Evolutionary conservation across 768 basidiomycete genomes (phyloP).

Genomic region (Phylloporus rhodoxanthus): DNA sequence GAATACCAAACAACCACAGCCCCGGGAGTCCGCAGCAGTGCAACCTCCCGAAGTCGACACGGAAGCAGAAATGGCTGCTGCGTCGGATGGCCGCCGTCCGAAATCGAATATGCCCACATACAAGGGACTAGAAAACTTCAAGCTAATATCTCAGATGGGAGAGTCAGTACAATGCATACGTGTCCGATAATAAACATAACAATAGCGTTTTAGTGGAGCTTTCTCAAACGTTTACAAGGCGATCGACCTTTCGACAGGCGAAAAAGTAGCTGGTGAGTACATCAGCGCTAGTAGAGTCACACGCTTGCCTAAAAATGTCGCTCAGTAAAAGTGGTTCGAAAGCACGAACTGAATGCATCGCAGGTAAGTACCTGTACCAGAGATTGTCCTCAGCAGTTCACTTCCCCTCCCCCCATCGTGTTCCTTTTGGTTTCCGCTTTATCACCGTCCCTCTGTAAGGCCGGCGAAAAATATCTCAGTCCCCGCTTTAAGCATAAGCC

Average conservation of each 20-base stretch:
- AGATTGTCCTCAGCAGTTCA: conserved; percentile 22
- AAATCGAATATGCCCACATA: conserved; percentile 79
- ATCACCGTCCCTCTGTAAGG: conserved; percentile 44
- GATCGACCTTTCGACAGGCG: conserved; percentile 62
- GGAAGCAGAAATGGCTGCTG: conserved; percentile 40
- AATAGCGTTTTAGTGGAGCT: conserved; percentile 58
- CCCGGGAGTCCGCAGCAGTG: conserved; percentile 35
- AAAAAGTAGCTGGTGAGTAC: conserved; percentile 73
- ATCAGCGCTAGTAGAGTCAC: background rate
- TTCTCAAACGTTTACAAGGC: conserved; percentile 99
- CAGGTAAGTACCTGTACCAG: conserved; percentile 60
- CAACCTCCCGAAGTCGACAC: conserved; percentile 25
- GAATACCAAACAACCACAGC: conserved; percentile 29
- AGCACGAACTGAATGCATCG: conserved; percentile 82
- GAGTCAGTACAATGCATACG: conserved; percentile 53
- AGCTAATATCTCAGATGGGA: conserved; percentile 82
- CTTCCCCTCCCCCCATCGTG: conserved; percentile 1
- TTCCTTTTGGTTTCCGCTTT: conserved; percentile 17
- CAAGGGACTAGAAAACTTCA: conserved; percentile 77
- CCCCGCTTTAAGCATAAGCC: conserved; percentile 94
- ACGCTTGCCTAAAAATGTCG: conserved; percentile 10
- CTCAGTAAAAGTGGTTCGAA: conserved; percentile 89
- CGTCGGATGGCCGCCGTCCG: conserved; percentile 68
- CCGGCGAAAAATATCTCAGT: conserved; percentile 90
- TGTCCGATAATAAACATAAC: conserved; percentile 11